phyloP scores from a whole-genome alignment of 352 stramenopile genomes.

The Phytopythium aichiense region DNA sequence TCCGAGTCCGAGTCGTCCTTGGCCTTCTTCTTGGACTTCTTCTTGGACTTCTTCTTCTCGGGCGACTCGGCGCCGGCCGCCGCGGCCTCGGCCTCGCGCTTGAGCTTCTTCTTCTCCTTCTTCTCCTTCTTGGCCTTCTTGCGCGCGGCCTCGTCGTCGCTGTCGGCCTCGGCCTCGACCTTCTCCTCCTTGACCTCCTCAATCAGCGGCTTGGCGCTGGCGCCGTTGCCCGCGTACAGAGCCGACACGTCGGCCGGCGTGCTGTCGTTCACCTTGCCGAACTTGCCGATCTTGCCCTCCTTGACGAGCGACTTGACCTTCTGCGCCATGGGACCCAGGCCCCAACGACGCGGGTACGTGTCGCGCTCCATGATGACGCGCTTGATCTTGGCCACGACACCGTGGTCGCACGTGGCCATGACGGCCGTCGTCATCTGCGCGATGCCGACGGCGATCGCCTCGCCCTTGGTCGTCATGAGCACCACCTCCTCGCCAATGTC shows the following conservation, averaged over 20 bases:
- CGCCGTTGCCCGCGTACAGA: conserved; percentile 59
- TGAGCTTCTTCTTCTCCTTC: conserved; percentile 82
- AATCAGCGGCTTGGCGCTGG: conserved; percentile 47
- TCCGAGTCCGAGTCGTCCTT: conserved; percentile 67
- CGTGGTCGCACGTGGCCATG: conserved; percentile 99
- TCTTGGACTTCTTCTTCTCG: conserved; percentile 86
- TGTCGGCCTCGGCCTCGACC: conserved; percentile 14
- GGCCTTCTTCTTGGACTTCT: conserved; percentile 86
- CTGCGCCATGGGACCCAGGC: conserved; percentile 98
- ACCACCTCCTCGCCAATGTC: conserved; percentile 99
- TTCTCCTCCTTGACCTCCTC: conserved; percentile 45
- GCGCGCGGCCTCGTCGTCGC: conserved; percentile 15
- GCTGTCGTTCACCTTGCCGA: conserved; percentile 85
- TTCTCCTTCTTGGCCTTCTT: conserved; percentile 69
- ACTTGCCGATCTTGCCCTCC: conserved; percentile 89
- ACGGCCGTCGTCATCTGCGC: conserved; percentile 99
- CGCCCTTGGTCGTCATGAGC: conserved; percentile 99
- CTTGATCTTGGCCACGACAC: conserved; percentile 99
- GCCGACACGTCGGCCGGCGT: conserved; percentile 75
- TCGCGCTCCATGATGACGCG: conserved; percentile 99
- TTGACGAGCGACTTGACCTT: conserved; percentile 99
- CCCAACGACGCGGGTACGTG: conserved; percentile 99
- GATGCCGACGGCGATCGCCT: conserved; percentile 98
- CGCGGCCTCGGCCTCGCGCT: conserved; percentile 54
- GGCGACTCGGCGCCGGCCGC: conserved; percentile 54